Conservation (phyloP, 192 early-diverging fungal genomes). For the Backusella psychrophila region DNA sequence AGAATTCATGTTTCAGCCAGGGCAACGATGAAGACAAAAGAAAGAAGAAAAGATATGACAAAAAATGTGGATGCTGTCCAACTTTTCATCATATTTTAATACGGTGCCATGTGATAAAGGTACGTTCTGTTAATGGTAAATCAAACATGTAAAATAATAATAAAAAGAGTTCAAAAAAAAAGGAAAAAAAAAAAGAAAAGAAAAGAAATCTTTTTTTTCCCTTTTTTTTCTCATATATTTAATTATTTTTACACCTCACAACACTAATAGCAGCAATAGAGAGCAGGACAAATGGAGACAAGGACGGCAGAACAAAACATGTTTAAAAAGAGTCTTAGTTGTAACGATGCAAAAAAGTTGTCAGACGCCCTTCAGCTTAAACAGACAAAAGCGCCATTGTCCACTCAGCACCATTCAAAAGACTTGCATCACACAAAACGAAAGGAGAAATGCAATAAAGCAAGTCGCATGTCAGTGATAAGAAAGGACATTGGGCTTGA, state of each 20-base stretch:
- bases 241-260: background rate
- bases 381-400: background rate
- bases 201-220: background rate
- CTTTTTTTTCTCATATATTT: background rate
- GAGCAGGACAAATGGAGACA: background rate
- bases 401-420: background rate
- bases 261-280: background rate
- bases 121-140: background rate
- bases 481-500: background rate
- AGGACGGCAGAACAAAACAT: background rate
- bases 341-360: background rate
- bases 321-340: background rate
- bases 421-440: background rate
- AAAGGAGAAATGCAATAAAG: background rate
- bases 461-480: background rate
- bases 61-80: background rate
- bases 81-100: background rate
- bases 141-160: background rate
- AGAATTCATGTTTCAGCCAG: background rate
- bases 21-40: background rate
- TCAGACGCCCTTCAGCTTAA: background rate
- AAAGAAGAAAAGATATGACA: background rate
- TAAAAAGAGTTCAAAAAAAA: too few relatives aligned
- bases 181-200: background rate
- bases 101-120: background rate